Base-by-base conservation (phyloP, 139 green algal species). In the Coccomyxa sp. region DNA sequence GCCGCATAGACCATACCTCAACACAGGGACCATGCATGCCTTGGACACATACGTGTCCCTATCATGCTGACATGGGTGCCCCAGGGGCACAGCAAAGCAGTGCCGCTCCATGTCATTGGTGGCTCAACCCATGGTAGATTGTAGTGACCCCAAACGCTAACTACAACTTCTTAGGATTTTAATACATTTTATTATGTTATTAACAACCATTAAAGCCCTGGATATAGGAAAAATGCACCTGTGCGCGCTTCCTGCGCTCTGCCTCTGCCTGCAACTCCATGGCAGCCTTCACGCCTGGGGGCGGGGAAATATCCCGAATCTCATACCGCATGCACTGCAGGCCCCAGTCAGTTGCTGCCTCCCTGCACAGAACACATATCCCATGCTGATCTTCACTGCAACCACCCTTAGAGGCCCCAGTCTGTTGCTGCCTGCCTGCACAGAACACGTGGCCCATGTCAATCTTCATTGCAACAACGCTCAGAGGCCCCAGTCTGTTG, bases 221-320 rank as follows among this genome's bases (percentile, higher is more conserved):
- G 7, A 51, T 51, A 51, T 51, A 51, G 38, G 38, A 51, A 11
- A 71, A 25, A 71, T 77, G 71, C 10, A 98, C 90, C 82, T 89
- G 87, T 0, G 97, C 97, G 18, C 97, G 91, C 89, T 98, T 98
- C 67, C 94, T 92, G 0, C 97, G 89, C 91, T 99, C 97, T 27
- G 96, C 96, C 90, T 99, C 97, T 0, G 97, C 97, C 89, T 98
- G 96, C 67, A 98, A 89, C 88, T 98, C 96, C 96, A 98, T 98
- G 16, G 95, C 95, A 25, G 85, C 85, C 3, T 91, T 88, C 63
- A 98, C 96, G 14, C 89, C 87, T 10, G 88, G 81, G 0, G 97
- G 97, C 0, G 97, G 95, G 16, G 91, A 88, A 86, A 99, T 99
- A 91, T 99, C 97, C 38, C 93, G 89, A 85, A 98, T 98, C 77